Conservation (phyloP, 169 alveolate genomes). For the Plasmodium ovale region DNA sequence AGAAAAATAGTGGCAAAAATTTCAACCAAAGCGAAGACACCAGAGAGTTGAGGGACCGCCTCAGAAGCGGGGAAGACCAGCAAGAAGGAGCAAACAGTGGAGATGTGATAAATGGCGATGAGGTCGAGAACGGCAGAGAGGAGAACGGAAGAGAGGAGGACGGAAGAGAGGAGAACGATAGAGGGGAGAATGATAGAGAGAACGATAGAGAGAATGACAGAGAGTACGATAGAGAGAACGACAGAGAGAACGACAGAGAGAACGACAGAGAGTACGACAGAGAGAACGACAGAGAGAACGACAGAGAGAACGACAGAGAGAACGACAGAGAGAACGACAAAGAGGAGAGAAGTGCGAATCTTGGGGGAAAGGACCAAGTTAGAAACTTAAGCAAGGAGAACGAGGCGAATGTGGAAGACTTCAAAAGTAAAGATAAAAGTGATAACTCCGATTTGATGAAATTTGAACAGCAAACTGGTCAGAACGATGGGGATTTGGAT, state of each 20-base stretch:
- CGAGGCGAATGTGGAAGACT: slow-evolving; percentile 4
- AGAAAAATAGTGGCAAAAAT: slow-evolving; percentile 27
- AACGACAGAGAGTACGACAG: background rate
- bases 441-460: background rate
- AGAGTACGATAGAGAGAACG: slow-evolving; percentile 46
- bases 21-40: slow-evolving; percentile 32
- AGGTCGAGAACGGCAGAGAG: slow-evolving; percentile 9
- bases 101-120: slow-evolving; percentile 9
- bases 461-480: background rate
- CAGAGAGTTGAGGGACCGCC: background rate
- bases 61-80: slow-evolving; percentile 7
- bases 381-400: background rate
- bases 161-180: slow-evolving; percentile 76
- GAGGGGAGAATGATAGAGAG: slow-evolving; percentile 71
- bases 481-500: background rate
- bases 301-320: slow-evolving; percentile 76
- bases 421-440: slow-evolving; percentile 2
- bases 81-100: slow-evolving; percentile 27
- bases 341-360: background rate
- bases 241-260: slow-evolving; percentile 22
- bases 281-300: background rate
- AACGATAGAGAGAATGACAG: slow-evolving; percentile 35
- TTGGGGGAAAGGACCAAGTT: background rate
- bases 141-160: slow-evolving; percentile 32
- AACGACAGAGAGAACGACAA: background rate